Evolutionary conservation across 2,329 filamentous ascomycete species (phyloP).

Genomic region (Hawksworthiomyces lignivorus): DNA sequence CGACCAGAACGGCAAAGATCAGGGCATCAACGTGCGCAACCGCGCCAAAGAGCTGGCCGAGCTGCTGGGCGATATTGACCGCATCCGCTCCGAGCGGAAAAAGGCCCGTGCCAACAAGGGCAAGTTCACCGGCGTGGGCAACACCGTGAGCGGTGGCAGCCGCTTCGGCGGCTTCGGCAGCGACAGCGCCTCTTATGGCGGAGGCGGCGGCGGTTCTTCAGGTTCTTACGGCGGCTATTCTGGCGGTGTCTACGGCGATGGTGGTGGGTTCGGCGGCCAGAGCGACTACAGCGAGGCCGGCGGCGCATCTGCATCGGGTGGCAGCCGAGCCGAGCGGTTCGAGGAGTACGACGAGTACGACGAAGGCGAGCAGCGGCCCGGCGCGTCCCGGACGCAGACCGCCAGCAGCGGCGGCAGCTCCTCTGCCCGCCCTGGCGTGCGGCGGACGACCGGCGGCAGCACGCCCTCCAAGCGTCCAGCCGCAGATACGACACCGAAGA

Average conservation of each 20-base stretch:
- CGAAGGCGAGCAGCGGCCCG: conserved; percentile 50
- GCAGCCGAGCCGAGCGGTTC: conserved; percentile 62
- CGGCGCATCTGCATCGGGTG: conserved; percentile 4
- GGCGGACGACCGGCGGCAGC: conserved; percentile 12
- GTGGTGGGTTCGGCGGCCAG: conserved; percentile 83
- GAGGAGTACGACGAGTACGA: conserved; percentile 98
- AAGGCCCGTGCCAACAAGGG: conserved; percentile 85
- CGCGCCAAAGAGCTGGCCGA: conserved; percentile 92
- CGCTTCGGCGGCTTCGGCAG: conserved; percentile 90
- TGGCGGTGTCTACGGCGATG: conserved; percentile 84
- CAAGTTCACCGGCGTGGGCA: conserved; percentile 84
- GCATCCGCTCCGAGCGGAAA: conserved; percentile 74
- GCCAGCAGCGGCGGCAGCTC: conserved; percentile 26
- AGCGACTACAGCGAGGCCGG: conserved; percentile 59
- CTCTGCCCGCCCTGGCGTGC: conserved; percentile 33
- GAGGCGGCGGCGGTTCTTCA: conserved; percentile 42
- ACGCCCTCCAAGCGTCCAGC: conserved; percentile 37
- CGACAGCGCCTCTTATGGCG: conserved; percentile 65
- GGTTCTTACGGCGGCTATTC: conserved; percentile 52
- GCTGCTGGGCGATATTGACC: conserved; percentile 84
- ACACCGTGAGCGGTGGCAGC: conserved; percentile 33
- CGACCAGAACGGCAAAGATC: conserved; percentile 92
- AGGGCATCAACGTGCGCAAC: conserved; percentile 95
- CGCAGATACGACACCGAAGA: conserved; percentile 57
- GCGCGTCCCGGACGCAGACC: conserved; percentile 27